Evolutionary conservation across 306 rosid species (phyloP).

Genomic region (Neltuma alba): DNA sequence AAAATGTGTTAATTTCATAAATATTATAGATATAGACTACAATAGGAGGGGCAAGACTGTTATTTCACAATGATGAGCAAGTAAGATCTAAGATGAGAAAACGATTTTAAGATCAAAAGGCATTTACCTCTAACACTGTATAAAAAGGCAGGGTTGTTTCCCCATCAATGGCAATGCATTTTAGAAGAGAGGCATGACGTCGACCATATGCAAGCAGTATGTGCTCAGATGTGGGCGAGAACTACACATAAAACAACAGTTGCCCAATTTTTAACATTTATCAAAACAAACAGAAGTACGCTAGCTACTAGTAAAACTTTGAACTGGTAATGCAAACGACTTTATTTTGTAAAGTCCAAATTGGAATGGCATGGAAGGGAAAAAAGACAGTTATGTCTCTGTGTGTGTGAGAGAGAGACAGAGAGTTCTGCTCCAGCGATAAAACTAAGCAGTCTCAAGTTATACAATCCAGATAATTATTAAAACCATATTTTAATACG

Average conservation of each 20-base stretch:
- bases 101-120: neutral
- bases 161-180: conserved; percentile 88
- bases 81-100: neutral
- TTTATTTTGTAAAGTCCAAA: neutral
- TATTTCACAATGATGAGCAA: conserved; percentile 24
- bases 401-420: neutral
- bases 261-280: neutral
- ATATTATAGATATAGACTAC: neutral
- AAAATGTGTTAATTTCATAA: neutral
- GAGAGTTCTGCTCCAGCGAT: neutral
- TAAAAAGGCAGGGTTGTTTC: conserved; percentile 92
- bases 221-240: conserved; percentile 64
- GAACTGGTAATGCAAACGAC: neutral
- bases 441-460: neutral
- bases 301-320: conserved; percentile 8
- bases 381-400: too few relatives aligned
- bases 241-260: conserved; percentile 45
- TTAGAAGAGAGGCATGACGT: conserved; percentile 61
- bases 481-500: neutral
- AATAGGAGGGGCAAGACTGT: neutral
- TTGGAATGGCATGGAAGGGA: neutral
- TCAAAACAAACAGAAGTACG: neutral
- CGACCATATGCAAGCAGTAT: conserved; percentile 72
- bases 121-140: conserved; percentile 89
- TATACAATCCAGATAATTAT: neutral